phyloP scores from a whole-genome alignment of 106 monocot species.

The Allium cepa region DNA sequence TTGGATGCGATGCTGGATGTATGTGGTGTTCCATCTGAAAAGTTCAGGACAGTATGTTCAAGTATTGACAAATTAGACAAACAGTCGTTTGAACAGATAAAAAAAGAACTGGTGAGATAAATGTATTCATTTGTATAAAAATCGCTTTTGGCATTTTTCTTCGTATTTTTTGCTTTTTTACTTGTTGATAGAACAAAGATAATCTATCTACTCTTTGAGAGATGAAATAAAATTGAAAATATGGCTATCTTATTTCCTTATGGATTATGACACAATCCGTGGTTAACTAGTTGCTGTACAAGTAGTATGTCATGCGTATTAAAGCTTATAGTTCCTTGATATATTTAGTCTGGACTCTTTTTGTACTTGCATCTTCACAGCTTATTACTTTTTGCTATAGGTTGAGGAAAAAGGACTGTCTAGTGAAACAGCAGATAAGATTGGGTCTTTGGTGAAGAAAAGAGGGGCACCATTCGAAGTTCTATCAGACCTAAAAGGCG shows the following conservation, averaged over 20 bases:
- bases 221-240: too few relatives aligned
- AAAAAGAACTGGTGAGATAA: constrained; percentile 78
- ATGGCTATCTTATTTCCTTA: too few relatives aligned
- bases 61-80: constrained; percentile 99
- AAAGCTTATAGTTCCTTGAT: too few relatives aligned
- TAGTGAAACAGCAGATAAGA: constrained; percentile 67
- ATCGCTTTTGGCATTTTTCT: not conserved
- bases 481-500: constrained; percentile 45
- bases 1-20: constrained; percentile 97
- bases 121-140: not conserved
- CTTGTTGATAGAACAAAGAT: not conserved
- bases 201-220: too few relatives aligned
- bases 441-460: constrained; percentile 84
- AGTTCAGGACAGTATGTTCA: constrained; percentile 97
- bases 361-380: too few relatives aligned
- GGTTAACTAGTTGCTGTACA: too few relatives aligned
- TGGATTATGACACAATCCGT: too few relatives aligned
- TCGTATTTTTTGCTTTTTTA: not conserved
- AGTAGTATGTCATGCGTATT: too few relatives aligned
- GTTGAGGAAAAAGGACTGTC: constrained; percentile 95
- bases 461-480: constrained; percentile 67
- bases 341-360: too few relatives aligned
- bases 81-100: constrained; percentile 88
- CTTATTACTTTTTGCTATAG: constrained; percentile 14
- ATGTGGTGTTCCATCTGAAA: constrained; percentile 89